Percentiles rank a stretch among this genome's conserved stretches.
Conservation (phyloP, 208 protist genomes). For the Angomonas ambiguus region DNA sequence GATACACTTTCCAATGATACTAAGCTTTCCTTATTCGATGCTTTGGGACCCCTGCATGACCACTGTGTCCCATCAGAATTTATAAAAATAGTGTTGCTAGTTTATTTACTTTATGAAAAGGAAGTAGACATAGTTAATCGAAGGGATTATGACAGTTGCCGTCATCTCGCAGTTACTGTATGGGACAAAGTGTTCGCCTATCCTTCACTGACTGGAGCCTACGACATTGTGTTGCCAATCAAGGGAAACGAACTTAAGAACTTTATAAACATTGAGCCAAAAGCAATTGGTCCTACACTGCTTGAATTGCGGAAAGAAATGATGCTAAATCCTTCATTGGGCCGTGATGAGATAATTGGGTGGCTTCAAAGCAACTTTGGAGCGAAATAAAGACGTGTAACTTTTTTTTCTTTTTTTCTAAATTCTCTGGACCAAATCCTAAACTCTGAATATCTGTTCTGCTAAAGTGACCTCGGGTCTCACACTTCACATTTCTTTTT, state of each 20-base stretch:
- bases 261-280: slow-evolving; percentile 32
- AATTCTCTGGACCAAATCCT: no score
- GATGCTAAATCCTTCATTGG: slow-evolving; percentile 39
- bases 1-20: slow-evolving; percentile 12
- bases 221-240: slow-evolving; percentile 43
- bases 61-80: slow-evolving; percentile 32
- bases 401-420: background rate
- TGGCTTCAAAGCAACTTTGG: background rate
- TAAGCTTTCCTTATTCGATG: slow-evolving; percentile 51
- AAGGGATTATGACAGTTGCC: background rate
- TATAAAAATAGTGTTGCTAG: slow-evolving; percentile 54
- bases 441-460: no score
- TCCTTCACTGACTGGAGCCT: slow-evolving; percentile 37
- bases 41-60: slow-evolving; percentile 50
- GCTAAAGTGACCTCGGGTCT: no score
- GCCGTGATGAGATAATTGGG: background rate
- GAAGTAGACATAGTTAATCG: slow-evolving; percentile 9
- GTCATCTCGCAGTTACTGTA: slow-evolving; percentile 10
- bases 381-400: background rate
- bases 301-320: slow-evolving; percentile 45
- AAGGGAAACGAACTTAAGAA: slow-evolving; percentile 63
- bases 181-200: slow-evolving; percentile 37
- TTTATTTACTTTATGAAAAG: slow-evolving; percentile 45
- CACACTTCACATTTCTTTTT: no score
- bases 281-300: slow-evolving; percentile 44